Evolutionary conservation across 805 yeast genomes (phyloP), one percentile per base, ranked within the genome.

Genomic region (Zygosaccharomyces bisporus): DNA sequence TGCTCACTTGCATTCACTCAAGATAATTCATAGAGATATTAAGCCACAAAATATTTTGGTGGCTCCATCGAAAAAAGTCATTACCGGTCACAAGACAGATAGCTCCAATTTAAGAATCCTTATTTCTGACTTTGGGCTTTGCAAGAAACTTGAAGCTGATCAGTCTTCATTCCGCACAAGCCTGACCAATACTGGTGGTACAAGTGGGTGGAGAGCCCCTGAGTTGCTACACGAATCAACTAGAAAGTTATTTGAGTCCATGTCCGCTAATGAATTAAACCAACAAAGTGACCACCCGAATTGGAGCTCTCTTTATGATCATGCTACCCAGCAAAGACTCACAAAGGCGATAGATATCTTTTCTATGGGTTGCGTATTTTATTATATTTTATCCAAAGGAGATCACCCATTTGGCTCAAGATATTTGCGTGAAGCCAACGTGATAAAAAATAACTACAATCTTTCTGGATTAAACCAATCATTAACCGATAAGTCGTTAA

Each of bases 181-280:
- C 0, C 46, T 52, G 12, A 83, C 93, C 0, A 82, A 88, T 56
- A 95, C 95, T 14, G 95, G 97, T 0, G 99, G 99, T 1, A 93
- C 99, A 0, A 79, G 93, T 3, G 99, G 99, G 3, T 93, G 99
- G 99, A 76, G 97, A 55, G 98, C 99, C 0, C 99, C 99, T 0
- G 99, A 93, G 57, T 64, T 87, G 25, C 66, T 87, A 29, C 58
- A 56, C 34, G 58, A 51, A 1, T 48, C 60, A 6, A 47, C 49
- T 12, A 39, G 49, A 37, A 35, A 45, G 29, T 39, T 48, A 12
- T 36, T 45, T 23, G 49, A 48, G n/a, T 39, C 45, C 12, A 45
- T 48, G 27, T 21, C 44, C 19, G 45, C 33, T 23, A 33, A 33
- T 1, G 17, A 42, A 53, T 8, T 63, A 68, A 21, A 43, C 39